Evolutionary conservation across 441 rosid genomes (phyloP).

Genomic region (Iberis amara): DNA sequence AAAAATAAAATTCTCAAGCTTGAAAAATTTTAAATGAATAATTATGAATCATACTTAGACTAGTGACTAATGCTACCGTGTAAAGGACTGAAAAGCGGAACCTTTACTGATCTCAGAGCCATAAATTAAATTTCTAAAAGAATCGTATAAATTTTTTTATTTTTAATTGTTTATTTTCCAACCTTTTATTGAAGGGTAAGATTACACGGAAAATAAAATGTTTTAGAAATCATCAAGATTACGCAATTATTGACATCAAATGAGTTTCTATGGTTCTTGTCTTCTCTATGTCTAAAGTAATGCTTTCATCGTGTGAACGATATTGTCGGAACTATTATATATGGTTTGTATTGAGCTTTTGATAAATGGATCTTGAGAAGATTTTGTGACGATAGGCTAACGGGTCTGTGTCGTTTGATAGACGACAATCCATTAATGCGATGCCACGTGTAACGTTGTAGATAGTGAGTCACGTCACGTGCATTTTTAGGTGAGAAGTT

Average conservation of each 20-base stretch:
- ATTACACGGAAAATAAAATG: slow-evolving; percentile 17
- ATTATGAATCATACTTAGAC: slow-evolving; percentile 11
- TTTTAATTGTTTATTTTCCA: neutral
- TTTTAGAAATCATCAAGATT: slow-evolving; percentile 12
- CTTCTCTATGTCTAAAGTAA: slow-evolving; percentile 22
- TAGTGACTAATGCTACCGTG: slow-evolving; percentile 30
- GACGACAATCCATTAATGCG: slow-evolving; percentile 27
- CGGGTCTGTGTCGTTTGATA: slow-evolving; percentile 27
- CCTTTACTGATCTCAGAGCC: slow-evolving; percentile 31
- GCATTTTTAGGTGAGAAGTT: slow-evolving; percentile 24
- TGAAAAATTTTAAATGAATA: slow-evolving; percentile 8
- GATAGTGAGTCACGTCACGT: slow-evolving; percentile 19
- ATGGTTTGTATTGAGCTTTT: neutral
- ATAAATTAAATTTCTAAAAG: neutral
- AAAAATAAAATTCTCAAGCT: neutral
- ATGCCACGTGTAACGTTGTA: slow-evolving; percentile 19
- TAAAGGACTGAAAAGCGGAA: slow-evolving; percentile 25
- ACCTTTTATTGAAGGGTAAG: slow-evolving; percentile 12
- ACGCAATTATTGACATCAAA: slow-evolving; percentile 26
- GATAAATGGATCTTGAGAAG: slow-evolving; percentile 8
- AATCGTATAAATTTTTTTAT: slow-evolving; percentile 1
- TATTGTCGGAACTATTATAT: slow-evolving; percentile 20
- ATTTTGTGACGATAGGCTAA: slow-evolving; percentile 19
- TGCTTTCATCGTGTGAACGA: slow-evolving; percentile 31
- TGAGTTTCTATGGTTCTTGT: slow-evolving; percentile 26